Conservation (phyloP, 2,329 filamentous ascomycete species). For the Magnaporthiopsis rhizophila region DNA sequence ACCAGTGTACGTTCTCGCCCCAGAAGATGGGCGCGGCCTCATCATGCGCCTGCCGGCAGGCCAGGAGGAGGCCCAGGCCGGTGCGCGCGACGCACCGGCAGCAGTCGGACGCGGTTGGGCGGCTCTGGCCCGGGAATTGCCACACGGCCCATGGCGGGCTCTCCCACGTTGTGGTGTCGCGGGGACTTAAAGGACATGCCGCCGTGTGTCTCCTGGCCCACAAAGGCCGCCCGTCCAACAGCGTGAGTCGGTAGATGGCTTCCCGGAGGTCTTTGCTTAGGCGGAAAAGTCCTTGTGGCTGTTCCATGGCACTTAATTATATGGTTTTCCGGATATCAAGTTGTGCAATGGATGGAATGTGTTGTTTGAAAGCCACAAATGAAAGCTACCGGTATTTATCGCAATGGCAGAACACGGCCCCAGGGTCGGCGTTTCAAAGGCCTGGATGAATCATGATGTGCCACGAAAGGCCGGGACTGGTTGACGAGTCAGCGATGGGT, state of each 20-base stretch:
- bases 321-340: not conserved
- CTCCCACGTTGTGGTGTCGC: not conserved
- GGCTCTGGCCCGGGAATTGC: not conserved
- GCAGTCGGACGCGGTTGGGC: not conserved
- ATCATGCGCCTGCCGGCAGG: slow-evolving; percentile 11
- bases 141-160: not conserved
- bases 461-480: not conserved
- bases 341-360: not conserved
- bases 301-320: not conserved
- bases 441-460: not conserved
- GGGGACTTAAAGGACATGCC: not conserved
- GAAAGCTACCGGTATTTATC: no score
- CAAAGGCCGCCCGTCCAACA: slow-evolving; percentile 9
- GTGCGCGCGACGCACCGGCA: slow-evolving; percentile 5
- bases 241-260: slow-evolving; percentile 9
- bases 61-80: slow-evolving; percentile 10
- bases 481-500: no score
- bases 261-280: not conserved
- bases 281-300: not conserved
- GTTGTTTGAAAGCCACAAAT: no score
- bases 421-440: not conserved
- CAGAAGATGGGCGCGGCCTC: slow-evolving; percentile 15
- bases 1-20: slow-evolving; percentile 12
- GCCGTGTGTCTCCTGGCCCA: slow-evolving; percentile 9
- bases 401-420: not conserved